phyloP scores from a whole-genome alignment of 768 basidiomycete species.

The Xerocomus brunneocitrinus region DNA sequence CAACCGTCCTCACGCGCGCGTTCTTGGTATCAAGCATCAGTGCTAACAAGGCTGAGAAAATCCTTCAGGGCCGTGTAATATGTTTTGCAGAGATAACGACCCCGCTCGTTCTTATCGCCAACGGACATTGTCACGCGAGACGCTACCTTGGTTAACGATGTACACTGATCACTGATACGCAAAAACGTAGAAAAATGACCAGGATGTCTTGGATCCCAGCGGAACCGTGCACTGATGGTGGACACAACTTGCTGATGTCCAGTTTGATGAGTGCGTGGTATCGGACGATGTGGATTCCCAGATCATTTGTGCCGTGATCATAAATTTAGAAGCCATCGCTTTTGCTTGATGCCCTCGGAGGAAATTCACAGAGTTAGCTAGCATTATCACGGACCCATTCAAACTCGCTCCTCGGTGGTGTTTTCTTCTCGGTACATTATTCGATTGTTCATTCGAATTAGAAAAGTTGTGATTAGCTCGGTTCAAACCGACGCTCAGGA shows the following conservation, averaged over 20 bases:
- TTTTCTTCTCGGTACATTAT: no score
- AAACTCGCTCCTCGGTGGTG: no score
- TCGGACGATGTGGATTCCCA: not conserved
- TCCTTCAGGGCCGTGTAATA: not conserved
- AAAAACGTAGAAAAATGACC: no score
- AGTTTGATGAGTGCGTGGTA: not conserved
- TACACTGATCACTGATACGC: no score
- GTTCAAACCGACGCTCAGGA: no score
- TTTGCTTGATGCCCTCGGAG: not conserved
- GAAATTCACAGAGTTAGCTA: not conserved
- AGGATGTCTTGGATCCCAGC: not conserved
- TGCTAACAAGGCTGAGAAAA: not conserved
- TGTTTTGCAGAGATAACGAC: not conserved
- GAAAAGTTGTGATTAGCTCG: no score
- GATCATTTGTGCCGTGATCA: not conserved
- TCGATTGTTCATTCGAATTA: no score
- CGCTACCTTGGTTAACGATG: not conserved
- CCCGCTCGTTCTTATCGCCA: no score
- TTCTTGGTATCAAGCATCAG: not conserved
- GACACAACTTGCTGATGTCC: not conserved
- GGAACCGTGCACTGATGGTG: not conserved
- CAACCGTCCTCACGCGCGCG: not conserved
- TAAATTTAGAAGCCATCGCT: not conserved
- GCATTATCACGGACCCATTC: no score
- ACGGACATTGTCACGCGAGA: no score